Percentiles rank a stretch among this genome's conserved stretches.
Conservation (phyloP, 2,329 filamentous ascomycete genomes). For the Raffaelea albimanens region DNA sequence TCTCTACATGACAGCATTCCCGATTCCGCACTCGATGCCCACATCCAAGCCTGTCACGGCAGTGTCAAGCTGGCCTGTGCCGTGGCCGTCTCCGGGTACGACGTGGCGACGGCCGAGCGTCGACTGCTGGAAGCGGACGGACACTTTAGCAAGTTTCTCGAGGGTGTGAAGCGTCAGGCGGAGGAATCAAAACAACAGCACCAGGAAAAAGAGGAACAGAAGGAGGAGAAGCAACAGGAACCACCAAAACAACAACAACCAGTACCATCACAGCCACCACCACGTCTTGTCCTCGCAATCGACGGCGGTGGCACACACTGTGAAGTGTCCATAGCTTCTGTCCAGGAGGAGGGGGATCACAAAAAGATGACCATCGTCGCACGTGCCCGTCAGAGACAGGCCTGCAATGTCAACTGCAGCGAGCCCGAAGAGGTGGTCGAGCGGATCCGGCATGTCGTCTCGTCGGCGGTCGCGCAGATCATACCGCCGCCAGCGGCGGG, state of each 20-base stretch:
- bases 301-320: slow-evolving; percentile 8
- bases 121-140: slow-evolving; percentile 2
- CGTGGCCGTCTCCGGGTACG: slow-evolving; percentile 6
- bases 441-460: neutral
- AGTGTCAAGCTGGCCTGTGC: slow-evolving; percentile 8
- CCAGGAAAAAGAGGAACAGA: no score
- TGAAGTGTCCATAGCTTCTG: slow-evolving; percentile 4
- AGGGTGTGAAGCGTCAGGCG: neutral
- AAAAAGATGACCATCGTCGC: neutral
- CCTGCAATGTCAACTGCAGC: neutral
- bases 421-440: neutral
- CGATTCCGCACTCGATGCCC: slow-evolving; percentile 1
- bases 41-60: slow-evolving; percentile 4
- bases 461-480: neutral
- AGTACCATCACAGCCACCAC: no score
- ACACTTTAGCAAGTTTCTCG: slow-evolving; percentile 4
- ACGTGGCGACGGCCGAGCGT: neutral
- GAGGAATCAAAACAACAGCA: neutral
- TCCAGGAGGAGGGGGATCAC: no score
- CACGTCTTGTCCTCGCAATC: slow-evolving; percentile 4
- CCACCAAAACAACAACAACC: neutral
- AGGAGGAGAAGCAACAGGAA: neutral
- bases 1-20: neutral
- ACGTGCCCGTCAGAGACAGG: neutral
- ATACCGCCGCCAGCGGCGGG: no score